Evolutionary conservation across 768 basidiomycete genomes (phyloP), one percentile per base, ranked within the genome.

Genomic region (Brasilioporus rufonigricans): DNA sequence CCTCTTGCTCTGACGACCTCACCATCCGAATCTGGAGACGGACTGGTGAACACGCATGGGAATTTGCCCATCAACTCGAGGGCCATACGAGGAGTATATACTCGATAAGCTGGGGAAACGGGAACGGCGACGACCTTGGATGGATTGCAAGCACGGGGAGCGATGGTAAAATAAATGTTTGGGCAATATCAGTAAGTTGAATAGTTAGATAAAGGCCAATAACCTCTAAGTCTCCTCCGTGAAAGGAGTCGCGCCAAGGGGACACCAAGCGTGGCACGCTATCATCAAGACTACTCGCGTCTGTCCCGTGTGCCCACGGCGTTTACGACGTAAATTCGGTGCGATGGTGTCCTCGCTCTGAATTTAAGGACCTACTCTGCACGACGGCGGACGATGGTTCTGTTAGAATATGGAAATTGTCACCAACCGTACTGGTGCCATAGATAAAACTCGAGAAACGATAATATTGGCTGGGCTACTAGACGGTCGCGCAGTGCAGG

Each of bases 11-110:
- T 4, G 96, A 97, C 61, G 89, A 91, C 65, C 79, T 80, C 48
- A 90, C 88, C 2, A 81, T 98, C 43, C 80, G 89, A 44, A 82
- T 98, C 47, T 98, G 95, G 95, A 80, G 82, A 62, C 81, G 91
- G 9, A 66, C 80, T 5, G 77, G 76, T 2, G 75, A 84, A 56
- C 77, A 82, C 54, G 76, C 78, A 59, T 91, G 87, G 83, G 81
- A 84, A 51, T 82, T 77, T 52, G 80, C 83, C 0, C 70, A 80
- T 12, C 75, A 82, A 21, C 69, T 93, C 1, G 73, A 78, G 33
- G 85, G 82, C 0, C 90, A 93, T 56, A 82, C 84, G 41, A 73
- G 92, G 52, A 85, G 80, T 21, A 79, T 97, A n/a, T 95, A 90
- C 63, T 87, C 88, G 9, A 75, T 95, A 10, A 83, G 82, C 52